A percentile compares a stretch with the other conserved stretches of the same genome.
phyloP scores from a whole-genome alignment of 495 filamentous ascomycete genomes.

The Penicillium manginii region DNA sequence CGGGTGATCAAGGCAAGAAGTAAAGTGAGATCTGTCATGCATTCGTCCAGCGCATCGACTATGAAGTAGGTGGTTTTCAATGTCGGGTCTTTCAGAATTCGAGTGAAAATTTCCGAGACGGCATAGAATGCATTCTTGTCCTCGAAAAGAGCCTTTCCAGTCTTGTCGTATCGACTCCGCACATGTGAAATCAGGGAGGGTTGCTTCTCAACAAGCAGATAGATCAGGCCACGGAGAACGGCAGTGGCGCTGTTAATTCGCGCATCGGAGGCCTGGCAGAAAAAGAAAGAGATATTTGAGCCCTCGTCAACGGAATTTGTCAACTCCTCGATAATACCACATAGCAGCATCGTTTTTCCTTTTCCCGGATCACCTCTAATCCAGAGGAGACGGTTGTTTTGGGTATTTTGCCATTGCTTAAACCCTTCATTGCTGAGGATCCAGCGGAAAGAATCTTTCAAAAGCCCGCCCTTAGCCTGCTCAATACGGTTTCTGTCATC shows the following conservation, averaged over 20 bases:
- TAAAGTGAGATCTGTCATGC: not conserved
- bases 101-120: not conserved
- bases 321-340: not conserved
- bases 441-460: not conserved
- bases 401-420: not conserved
- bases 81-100: not conserved
- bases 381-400: not conserved
- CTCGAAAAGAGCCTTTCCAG: not conserved
- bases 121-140: not conserved
- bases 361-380: not conserved
- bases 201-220: not conserved
- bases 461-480: not conserved
- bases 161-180: not conserved
- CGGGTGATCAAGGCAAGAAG: not conserved
- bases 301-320: not conserved
- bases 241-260: not conserved
- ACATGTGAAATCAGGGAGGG: not conserved
- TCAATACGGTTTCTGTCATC: not conserved
- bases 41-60: not conserved
- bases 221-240: not conserved
- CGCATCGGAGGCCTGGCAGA: not conserved
- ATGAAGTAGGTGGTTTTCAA: not conserved
- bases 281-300: not conserved
- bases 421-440: not conserved
- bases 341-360: not conserved